Evolutionary conservation across 2,329 filamentous ascomycete genomes (phyloP).

Genomic region (Exophiala spinifera): DNA sequence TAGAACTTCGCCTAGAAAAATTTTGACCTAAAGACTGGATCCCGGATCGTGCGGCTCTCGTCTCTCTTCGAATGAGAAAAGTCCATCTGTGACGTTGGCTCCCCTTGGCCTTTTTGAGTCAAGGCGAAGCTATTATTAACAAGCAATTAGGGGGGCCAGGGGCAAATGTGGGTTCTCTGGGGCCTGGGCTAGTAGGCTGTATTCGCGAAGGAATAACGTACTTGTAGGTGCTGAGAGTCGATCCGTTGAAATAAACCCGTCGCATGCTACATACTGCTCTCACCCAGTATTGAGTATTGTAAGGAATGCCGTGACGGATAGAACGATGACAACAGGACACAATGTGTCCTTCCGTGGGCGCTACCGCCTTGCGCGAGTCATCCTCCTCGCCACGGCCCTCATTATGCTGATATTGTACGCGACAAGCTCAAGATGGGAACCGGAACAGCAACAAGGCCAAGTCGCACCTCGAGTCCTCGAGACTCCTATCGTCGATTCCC

Average conservation of each 20-base stretch:
- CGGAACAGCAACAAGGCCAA: not conserved
- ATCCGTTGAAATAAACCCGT: too few species aligned
- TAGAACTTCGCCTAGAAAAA: too few species aligned
- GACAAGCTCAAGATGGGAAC: not conserved
- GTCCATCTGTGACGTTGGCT: too few species aligned
- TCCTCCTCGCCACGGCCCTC: not conserved
- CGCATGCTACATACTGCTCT: too few species aligned
- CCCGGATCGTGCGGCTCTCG: too few species aligned
- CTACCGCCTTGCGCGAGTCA: not conserved
- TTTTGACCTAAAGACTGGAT: too few species aligned
- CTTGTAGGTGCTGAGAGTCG: too few species aligned
- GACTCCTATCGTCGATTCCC: not conserved
- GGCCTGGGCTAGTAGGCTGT: too few species aligned
- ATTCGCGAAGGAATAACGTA: too few species aligned
- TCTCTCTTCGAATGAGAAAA: not conserved
- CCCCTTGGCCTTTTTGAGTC: not conserved
- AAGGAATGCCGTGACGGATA: not conserved
- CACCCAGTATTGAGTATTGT: too few species aligned
- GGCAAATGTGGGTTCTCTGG: too few species aligned
- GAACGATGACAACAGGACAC: not conserved
- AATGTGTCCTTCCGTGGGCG: not conserved
- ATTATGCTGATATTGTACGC: not conserved
- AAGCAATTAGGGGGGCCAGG: too few species aligned
- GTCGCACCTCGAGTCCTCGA: not conserved
- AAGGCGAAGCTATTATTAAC: slow-evolving; percentile 1